phyloP scores from a whole-genome alignment of 164 flowering plant species.

The Piper betle region DNA sequence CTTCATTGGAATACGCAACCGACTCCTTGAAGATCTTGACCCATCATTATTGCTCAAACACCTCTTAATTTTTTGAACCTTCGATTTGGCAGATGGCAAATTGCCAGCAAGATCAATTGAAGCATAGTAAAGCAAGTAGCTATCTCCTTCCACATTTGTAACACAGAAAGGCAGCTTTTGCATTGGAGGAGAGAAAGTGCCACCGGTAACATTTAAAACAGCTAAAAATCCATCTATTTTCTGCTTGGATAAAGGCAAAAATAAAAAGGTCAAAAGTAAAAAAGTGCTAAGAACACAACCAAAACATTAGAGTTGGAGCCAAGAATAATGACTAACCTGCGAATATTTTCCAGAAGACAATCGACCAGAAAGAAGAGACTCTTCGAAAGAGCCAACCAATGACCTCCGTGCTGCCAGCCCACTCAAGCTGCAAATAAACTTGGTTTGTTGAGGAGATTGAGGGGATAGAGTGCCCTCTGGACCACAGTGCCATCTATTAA shows the following conservation, averaged over 20 bases:
- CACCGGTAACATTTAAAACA: slow-evolving; percentile 71
- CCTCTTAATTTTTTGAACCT: slow-evolving; percentile 33
- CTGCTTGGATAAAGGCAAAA: slow-evolving; percentile 24
- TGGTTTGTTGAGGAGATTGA: slow-evolving; percentile 24
- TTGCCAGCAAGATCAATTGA: slow-evolving; percentile 57
- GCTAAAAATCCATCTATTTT: slow-evolving; percentile 87
- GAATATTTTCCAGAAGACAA: slow-evolving; percentile 38
- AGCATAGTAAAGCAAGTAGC: slow-evolving; percentile 64
- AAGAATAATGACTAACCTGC: slow-evolving; percentile 37
- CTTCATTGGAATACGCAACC: slow-evolving; percentile 77
- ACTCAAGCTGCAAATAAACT: slow-evolving; percentile 35
- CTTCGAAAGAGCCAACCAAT: slow-evolving; percentile 96
- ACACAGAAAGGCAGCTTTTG: slow-evolving; percentile 90
- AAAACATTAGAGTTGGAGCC: neutral
- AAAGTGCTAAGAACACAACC: neutral
- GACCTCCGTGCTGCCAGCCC: slow-evolving; percentile 61
- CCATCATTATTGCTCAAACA: slow-evolving; percentile 37
- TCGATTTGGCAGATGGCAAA: slow-evolving; percentile 27
- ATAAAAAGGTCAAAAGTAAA: neutral
- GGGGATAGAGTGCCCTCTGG: slow-evolving; percentile 18
- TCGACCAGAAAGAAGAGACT: slow-evolving; percentile 82
- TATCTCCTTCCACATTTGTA: slow-evolving; percentile 75
- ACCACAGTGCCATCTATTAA: slow-evolving; percentile 14
- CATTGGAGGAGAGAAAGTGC: slow-evolving; percentile 70
- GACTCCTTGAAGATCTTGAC: slow-evolving; percentile 27